Base-by-base conservation (phyloP, 2,329 filamentous ascomycete genomes). In the Fusarium algeriense region DNA sequence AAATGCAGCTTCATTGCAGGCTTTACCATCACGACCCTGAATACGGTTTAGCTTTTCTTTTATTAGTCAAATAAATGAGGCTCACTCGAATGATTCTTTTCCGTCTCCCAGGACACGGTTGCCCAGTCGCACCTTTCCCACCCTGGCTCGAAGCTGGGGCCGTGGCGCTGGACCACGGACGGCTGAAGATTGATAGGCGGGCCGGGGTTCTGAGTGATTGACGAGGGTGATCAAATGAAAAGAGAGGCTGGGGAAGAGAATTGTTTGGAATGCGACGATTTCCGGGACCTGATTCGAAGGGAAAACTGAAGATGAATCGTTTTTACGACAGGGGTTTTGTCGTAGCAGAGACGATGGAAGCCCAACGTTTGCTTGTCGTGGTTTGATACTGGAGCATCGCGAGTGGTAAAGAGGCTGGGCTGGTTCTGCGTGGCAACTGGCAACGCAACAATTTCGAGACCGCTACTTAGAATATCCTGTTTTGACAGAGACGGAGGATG, bases 71-170 rank as follows among this genome's bases (percentile, higher is more conserved):
- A 52, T 41, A 41, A 58, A 58, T 64, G 68, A 71, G 68, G 68
- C 64, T 71, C 64, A 53, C 58, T 57, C 54, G 61, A 64, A 57
- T 60, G 58, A 52, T 69, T 71, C 32, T 44, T 40, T 61, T 41
- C 49, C 49, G 67, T 63, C 54, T 62, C 50, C 60, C 23, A 35
- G 53, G 56, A 43, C 61, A 62, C 56, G 41, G 40, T 60, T 44
- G 41, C 49, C 53, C 49, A 59, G 55, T 37, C 53, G 57, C 58
- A 56, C 49, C 30, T 69, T 69, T 48, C 54, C 59, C 40, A 23
- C 60, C 44, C 34, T 45, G 50, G 64, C 26, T 38, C 26, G 30
- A 50, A 43, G 70, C 45, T 68, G 53, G 64, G 62, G 46, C 46
- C 49, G 54, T 68, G 53, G 68, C 54, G 63, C 60, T 55, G 50